Evolutionary conservation across 305 asterid species (phyloP).

Genomic region (Fraxinus paxiana): DNA sequence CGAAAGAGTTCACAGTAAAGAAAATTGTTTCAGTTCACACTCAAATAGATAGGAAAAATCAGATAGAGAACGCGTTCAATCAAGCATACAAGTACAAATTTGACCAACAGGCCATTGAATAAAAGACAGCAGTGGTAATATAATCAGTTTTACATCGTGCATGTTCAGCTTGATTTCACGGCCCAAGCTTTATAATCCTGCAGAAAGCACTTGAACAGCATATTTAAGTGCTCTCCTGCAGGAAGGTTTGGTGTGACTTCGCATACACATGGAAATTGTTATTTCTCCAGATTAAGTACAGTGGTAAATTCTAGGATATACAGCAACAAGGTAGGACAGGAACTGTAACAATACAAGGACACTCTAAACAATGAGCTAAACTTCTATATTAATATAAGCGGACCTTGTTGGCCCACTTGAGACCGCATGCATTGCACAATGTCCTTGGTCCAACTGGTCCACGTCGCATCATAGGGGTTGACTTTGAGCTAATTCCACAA

Average conservation of each 20-base stretch:
- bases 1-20: neutral
- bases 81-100: neutral
- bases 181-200: neutral
- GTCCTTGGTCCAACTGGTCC: conserved; percentile 95
- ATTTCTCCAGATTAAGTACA: neutral
- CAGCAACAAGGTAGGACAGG: neutral
- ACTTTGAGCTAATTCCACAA: conserved; percentile 75
- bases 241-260: neutral
- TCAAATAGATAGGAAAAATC: neutral
- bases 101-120: neutral
- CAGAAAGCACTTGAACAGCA: neutral
- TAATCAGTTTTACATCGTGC: neutral
- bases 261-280: neutral
- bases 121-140: neutral
- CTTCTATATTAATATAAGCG: neutral
- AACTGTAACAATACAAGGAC: neutral
- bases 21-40: neutral
- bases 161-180: neutral
- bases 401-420: conserved; percentile 96
- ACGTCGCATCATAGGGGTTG: conserved; percentile 98
- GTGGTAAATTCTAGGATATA: neutral
- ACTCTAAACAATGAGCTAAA: conserved; percentile 6
- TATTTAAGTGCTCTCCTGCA: neutral
- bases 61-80: neutral
- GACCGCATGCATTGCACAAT: conserved; percentile 90